phyloP scores from a whole-genome alignment of 2,329 filamentous ascomycete genomes.

The Aspergillus neoniger region DNA sequence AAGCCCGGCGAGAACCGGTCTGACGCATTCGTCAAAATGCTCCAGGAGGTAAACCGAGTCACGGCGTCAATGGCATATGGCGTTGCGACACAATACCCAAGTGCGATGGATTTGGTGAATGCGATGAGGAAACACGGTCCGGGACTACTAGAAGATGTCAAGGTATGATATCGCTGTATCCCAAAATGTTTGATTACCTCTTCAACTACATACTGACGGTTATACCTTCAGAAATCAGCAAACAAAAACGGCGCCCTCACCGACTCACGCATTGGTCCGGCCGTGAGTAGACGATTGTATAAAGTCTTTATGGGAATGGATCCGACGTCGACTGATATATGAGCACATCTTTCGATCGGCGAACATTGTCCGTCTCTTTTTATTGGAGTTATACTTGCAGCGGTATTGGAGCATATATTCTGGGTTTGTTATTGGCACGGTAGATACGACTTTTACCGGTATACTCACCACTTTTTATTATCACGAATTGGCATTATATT shows the following conservation, averaged over 20 bases:
- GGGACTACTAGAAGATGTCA: conserved; percentile 62
- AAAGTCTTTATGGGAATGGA: conserved; percentile 53
- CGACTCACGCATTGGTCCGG: conserved; percentile 50
- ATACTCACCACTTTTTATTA: no score
- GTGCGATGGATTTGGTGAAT: conserved; percentile 58
- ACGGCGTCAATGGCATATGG: conserved; percentile 73
- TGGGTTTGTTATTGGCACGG: not conserved
- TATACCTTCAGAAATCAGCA: conserved; percentile 45
- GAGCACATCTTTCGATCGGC: conserved; percentile 10
- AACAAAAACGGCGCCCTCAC: conserved; percentile 50
- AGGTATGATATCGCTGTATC: conserved; percentile 29
- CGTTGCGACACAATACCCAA: conserved; percentile 63
- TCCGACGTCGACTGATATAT: conserved; percentile 47
- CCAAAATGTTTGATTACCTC: not conserved
- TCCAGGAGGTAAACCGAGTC: conserved; percentile 72
- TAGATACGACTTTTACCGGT: no score
- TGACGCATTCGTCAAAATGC: conserved; percentile 73
- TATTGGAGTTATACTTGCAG: not conserved
- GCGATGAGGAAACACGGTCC: conserved; percentile 63
- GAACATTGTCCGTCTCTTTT: not conserved
- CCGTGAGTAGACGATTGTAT: conserved; percentile 50
- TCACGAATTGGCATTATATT: no score
- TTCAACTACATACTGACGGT: not conserved
- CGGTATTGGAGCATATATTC: not conserved
- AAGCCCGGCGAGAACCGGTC: conserved; percentile 64